Evolutionary conservation across 352 stramenopile species (phyloP).

Genomic region (Globisporangium nagaii): DNA sequence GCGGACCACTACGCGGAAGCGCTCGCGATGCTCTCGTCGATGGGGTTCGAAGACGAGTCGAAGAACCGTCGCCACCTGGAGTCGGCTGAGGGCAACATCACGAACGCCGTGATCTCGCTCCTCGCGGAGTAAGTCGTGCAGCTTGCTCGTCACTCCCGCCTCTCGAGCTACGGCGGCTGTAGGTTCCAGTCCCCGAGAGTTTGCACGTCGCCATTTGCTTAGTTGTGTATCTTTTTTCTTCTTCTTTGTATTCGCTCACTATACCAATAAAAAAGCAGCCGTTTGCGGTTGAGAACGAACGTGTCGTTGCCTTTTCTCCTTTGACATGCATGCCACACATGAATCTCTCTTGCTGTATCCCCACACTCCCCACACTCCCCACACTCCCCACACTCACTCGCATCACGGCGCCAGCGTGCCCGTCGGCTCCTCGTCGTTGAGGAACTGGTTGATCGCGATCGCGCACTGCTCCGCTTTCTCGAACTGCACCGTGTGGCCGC

Average conservation of each 20-base stretch:
- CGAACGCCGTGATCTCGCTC: constrained; percentile 38
- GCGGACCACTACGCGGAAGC: constrained; percentile 30
- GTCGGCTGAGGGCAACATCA: constrained; percentile 43
- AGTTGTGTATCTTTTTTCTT: too few relatives aligned
- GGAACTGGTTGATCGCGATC: constrained; percentile 57
- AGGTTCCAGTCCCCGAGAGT: too few relatives aligned
- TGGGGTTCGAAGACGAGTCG: constrained; percentile 54
- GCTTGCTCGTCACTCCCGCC: background rate
- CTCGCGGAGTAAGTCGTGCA: constrained; percentile 31
- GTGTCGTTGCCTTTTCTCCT: too few relatives aligned
- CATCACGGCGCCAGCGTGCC: too few relatives aligned
- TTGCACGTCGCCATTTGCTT: background rate
- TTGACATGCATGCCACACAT: too few relatives aligned
- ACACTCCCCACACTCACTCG: too few relatives aligned
- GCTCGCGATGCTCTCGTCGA: constrained; percentile 36
- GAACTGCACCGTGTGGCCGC: constrained; percentile 66
- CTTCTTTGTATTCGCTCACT: too few relatives aligned
- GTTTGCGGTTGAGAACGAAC: too few relatives aligned
- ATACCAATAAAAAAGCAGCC: too few relatives aligned
- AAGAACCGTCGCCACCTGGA: constrained; percentile 40
- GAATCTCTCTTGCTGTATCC: too few relatives aligned
- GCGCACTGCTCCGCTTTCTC: constrained; percentile 53
- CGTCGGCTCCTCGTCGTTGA: constrained; percentile 16
- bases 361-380: too few relatives aligned
- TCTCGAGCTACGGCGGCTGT: too few relatives aligned